Base-by-base conservation (phyloP, 306 rosid genomes). In the Benincasa hispida region DNA sequence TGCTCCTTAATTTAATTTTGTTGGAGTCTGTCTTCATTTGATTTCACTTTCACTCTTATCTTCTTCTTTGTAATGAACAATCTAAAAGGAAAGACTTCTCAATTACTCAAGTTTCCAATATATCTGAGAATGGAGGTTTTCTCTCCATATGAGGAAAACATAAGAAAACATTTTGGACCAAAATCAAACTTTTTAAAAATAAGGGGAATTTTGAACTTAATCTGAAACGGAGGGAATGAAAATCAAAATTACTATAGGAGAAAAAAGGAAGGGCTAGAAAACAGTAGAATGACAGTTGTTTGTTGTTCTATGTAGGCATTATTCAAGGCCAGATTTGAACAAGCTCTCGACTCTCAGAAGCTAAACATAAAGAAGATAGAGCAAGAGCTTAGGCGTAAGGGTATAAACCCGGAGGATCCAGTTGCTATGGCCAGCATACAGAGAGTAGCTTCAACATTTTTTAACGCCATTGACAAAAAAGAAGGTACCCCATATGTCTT, bases 311-410 rank as follows among this genome's bases (percentile, higher is more conserved):
- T 84, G 76, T 89, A 94, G 98, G 98, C 98, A 76, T 87, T 93
- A 68, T 93, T 93, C 87, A 93, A 93, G 88, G 98, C 98, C 66
- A 93, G 98, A 84, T 93, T 93, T 77, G 98, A 93, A 85, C 98
- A 93, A 83, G 98, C 98, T 73, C 96, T 93, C 48, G 98, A 93
- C 81, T 93, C 98, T 72, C 97, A 93, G 84, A 93, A 93, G 85
- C 81, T 93, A 60, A 93, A 93, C 86, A 91, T 91, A 69, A 93
- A 91, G 98, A 87, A 90, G 84, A 74, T 87, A 65, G 98, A 93
- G 77, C 98, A 93, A 85, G 81, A 93, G 82, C 97, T 93, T 76
- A 90, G 96, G 15, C 87, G 92, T 45, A 93, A 78, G 88, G 98
- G 98, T 78, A 86, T 91, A 63, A 93, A 93, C 82, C 97, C 98